Evolutionary conservation across 345 rosid genomes (phyloP).

Genomic region (Populus pruinosa): DNA sequence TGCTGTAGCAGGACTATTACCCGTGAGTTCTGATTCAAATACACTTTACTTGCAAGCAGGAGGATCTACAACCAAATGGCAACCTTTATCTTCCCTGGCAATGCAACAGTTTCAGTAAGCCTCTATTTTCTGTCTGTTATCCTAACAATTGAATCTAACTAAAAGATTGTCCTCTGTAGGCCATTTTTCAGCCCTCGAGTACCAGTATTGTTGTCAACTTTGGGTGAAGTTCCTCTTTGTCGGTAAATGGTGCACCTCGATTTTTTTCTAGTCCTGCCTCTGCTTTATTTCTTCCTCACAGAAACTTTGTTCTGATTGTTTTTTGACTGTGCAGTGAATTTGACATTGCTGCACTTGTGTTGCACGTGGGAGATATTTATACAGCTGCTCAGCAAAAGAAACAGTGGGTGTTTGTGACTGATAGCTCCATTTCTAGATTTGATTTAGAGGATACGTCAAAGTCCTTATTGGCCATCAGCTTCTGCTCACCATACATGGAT

Average conservation of each 20-base stretch:
- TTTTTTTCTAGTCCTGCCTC: background rate
- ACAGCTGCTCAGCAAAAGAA: conserved; percentile 51
- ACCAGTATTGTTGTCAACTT: conserved; percentile 46
- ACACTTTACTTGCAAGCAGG: conserved; percentile 77
- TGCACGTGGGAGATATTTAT: conserved; percentile 73
- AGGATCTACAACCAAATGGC: conserved; percentile 67
- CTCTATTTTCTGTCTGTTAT: conserved; percentile 13
- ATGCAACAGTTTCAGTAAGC: conserved; percentile 57
- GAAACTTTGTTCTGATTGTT: background rate
- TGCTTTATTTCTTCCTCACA: background rate
- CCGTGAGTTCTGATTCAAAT: conserved; percentile 54
- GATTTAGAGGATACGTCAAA: conserved; percentile 44
- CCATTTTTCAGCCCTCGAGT: conserved; percentile 82
- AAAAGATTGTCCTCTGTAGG: conserved; percentile 39
- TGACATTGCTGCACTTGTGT: conserved; percentile 67
- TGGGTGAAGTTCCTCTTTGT: conserved; percentile 75
- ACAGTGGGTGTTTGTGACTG: conserved; percentile 91
- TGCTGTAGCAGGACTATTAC: conserved; percentile 57
- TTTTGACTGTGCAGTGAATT: conserved; percentile 57
- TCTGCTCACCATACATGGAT: conserved; percentile 51
- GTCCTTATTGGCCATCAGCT: conserved; percentile 79
- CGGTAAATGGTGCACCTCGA: conserved; percentile 40
- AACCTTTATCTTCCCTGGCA: conserved; percentile 49
- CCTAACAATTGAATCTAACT: conserved; percentile 6
- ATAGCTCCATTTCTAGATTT: conserved; percentile 45